Base-by-base conservation (phyloP, 148 eudicot species). In the Simmondsia chinensis region DNA sequence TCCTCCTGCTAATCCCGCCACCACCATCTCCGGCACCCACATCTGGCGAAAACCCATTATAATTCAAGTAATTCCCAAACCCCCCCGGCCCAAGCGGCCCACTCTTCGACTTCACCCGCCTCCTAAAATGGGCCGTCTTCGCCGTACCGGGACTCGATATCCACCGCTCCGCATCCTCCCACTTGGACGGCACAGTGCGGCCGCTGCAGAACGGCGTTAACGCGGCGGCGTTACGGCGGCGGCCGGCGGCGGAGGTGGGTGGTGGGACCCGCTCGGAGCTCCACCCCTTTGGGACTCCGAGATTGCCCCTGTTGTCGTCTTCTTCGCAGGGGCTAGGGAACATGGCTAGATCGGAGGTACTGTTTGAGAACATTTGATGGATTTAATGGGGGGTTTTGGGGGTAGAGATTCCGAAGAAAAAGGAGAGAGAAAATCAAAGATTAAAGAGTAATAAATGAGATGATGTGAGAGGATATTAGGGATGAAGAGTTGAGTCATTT, bases 91-190 rank as follows among this genome's bases (percentile, higher is more conserved):
- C 95, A 20, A 89, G 59, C 7, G 97, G 94, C 2, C 97, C 97
- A 20, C 97, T 89, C 72, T 76, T 89, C 1, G 97, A 82, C 47
- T 79, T 89, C 9, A 68, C 69, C 12, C 65, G 63, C 39, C 78
- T 64, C 43, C 24, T 22, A 33, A 10, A 16, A 19, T 53, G 49
- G 39, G 15, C 71, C 27, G 70, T 63, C 0, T 40, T 62, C 1
- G 56, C 64, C 4, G 77, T 72, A 43, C 75, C 48, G 0, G 97
- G 97, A 57, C 97, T 85, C 8, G 73, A 81, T 52, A 89, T 89
- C 97, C 97, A 89, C 57, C 97, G 69, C 75, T 89, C 97, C 0
- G 97, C 97, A 45, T 89, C 95, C 18, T 89, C 97, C 97, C 97
- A 89, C 64, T 89, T 89, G 1, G 97, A 89, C 20, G 97, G 97